Evolutionary conservation across 2,329 filamentous ascomycete species (phyloP), one percentile per base, ranked within the genome.

Genomic region (Botryotinia calthae): DNA sequence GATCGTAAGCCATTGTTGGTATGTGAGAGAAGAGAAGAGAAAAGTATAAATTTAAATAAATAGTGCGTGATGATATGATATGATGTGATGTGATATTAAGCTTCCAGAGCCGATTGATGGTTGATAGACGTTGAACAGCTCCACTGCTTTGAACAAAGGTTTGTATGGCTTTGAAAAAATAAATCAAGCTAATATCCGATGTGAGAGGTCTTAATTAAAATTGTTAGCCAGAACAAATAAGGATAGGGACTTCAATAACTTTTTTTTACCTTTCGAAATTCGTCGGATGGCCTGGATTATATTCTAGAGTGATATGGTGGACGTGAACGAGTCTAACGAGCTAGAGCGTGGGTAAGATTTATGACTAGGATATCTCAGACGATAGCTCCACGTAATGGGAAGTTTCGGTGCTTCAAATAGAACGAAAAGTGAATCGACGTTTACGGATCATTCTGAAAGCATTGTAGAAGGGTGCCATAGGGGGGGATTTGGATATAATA

Each of bases 341-440:
- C 42, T 70, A 64, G 44, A 54, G 58, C 58, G 68, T 34, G 42
- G 42, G 58, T 63, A 51, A 40, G 68, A 46, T 40, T 54, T 28
- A 8, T 37, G 58, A 37, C 34, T 37, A 28, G 31, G 68, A 40
- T 40, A 18, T 63, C 46, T 66, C 28, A 44, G 46, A 66, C 28
- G 59, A 40, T 25, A 46, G 42, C 56, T 73, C 65, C 58, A 70
- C 58, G 71, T 65, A 70, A 68, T 51, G 28, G n/a, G 37, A 46
- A 22, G 10, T 31, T 73, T 59, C 48, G 62, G 56, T 63, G 70
- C 70, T 73, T 80, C 76, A 80, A 70, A 80, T 76, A 70, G 78
- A 80, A 74, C 77, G 77, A 71, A 78, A 76, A n/a, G 76, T 79
- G 74, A 80, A 80, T 75, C 76, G 73, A 48, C 77, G 77, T 77